phyloP scores from a whole-genome alignment of 805 yeast species.

The Barnettozyma salicaria region DNA sequence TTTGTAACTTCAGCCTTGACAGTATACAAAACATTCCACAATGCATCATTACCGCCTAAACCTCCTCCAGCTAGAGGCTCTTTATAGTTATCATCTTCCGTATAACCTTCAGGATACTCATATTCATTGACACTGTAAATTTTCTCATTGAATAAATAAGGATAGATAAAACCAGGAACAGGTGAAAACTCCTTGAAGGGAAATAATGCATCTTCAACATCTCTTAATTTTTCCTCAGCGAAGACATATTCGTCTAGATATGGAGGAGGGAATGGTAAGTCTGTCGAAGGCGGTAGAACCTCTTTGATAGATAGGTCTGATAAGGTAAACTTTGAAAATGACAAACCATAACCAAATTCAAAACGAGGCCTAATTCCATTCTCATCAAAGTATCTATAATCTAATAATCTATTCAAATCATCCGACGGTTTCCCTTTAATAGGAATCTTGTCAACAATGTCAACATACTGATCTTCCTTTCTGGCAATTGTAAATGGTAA shows the following conservation, averaged over 20 bases:
- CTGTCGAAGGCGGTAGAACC: constrained; percentile 38
- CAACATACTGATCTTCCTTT: constrained; percentile 41
- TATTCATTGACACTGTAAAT: constrained; percentile 27
- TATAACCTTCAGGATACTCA: constrained; percentile 34
- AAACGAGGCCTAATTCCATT: constrained; percentile 49
- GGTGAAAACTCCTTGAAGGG: constrained; percentile 48
- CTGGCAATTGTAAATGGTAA: constrained; percentile 60
- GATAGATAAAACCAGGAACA: constrained; percentile 51
- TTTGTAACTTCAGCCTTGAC: constrained; percentile 43
- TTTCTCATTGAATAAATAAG: constrained; percentile 37
- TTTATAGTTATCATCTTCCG: constrained; percentile 25
- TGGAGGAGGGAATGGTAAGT: constrained; percentile 40
- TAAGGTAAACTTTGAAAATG: constrained; percentile 8
- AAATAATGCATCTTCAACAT: constrained; percentile 49
- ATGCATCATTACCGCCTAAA: constrained; percentile 53
- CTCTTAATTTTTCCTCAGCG: constrained; percentile 42
- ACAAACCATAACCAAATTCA: constrained; percentile 43
- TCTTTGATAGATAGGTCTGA: constrained; percentile 35
- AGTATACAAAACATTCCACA: constrained; percentile 47
- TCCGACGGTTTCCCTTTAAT: constrained; percentile 33
- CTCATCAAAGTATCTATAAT: constrained; percentile 54
- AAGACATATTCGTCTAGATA: constrained; percentile 38
- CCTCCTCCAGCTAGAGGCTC: constrained; percentile 40
- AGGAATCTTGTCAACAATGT: constrained; percentile 35
- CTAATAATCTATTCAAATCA: constrained; percentile 36